A percentile compares a stretch with the other conserved stretches of the same genome.
These are phyloP conservation scores for Clitoria ternatea DNA, from an alignment of 306 rosid species.

Conservation along the genomic window DNA sequence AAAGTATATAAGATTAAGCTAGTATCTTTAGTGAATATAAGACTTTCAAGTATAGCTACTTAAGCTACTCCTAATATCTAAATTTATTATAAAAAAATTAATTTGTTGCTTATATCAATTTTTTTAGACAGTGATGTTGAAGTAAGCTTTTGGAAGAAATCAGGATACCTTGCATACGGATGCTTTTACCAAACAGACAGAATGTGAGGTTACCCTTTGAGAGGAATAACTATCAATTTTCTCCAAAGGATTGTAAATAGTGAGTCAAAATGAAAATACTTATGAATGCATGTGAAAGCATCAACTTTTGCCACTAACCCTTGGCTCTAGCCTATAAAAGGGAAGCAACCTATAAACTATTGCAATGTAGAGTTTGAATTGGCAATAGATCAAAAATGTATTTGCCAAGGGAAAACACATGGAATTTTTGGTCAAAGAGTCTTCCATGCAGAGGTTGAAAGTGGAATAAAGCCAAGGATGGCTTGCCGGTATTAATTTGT, in stretches of 20 bases:
- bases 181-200: constrained; percentile 3
- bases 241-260: background rate
- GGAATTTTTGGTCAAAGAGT: constrained; percentile 28
- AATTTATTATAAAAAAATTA: too few species aligned
- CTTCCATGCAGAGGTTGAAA: constrained; percentile 38
- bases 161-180: background rate
- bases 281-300: constrained; percentile 14
- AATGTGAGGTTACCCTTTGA: constrained; percentile 5
- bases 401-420: background rate
- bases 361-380: background rate
- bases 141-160: constrained; percentile 14
- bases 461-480: constrained; percentile 45
- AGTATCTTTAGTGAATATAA: too few species aligned
- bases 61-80: too few species aligned
- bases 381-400: background rate
- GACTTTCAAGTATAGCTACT: too few species aligned
- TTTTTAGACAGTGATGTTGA: too few species aligned
- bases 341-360: background rate
- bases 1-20: too few species aligned
- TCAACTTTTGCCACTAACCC: constrained; percentile 14
- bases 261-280: constrained; percentile 20
- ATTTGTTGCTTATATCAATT: too few species aligned
- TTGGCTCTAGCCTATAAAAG: constrained; percentile 15
- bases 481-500: constrained; percentile 31
- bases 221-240: constrained; percentile 12